Percentiles rank a stretch among this genome's conserved stretches.
phyloP scores from a whole-genome alignment of 2,329 filamentous ascomycete species.

The Paecilomyces niveus region DNA sequence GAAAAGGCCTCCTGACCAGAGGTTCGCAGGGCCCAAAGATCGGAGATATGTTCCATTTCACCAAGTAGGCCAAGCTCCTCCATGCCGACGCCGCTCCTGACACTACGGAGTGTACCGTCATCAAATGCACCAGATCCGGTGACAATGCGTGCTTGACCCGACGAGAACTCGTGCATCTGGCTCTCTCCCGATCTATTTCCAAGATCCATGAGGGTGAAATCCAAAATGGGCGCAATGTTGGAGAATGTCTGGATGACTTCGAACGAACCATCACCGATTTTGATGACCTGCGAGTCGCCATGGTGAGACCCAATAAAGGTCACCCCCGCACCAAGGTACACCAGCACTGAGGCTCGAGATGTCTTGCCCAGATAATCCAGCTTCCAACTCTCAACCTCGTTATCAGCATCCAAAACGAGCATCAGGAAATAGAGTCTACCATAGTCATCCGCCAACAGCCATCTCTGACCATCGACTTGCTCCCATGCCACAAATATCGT shows the following conservation, averaged over 20 bases:
- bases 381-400: conserved; percentile 65
- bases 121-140: conserved; percentile 86
- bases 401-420: conserved; percentile 57
- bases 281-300: conserved; percentile 80
- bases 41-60: conserved; percentile 66
- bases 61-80: conserved; percentile 79
- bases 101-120: conserved; percentile 80
- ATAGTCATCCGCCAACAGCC: conserved; percentile 88
- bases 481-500: conserved; percentile 92
- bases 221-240: conserved; percentile 86
- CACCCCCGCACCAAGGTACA: conserved; percentile 61
- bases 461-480: conserved; percentile 70
- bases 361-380: conserved; percentile 61
- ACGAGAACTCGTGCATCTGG: conserved; percentile 84
- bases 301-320: conserved; percentile 89
- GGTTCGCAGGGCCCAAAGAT: conserved; percentile 62
- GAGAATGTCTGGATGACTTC: conserved; percentile 65
- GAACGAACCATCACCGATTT: conserved; percentile 54
- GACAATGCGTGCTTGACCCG: conserved; percentile 87
- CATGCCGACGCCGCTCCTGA: conserved; percentile 87
- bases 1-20: conserved; percentile 33
- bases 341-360: conserved; percentile 68
- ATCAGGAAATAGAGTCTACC: conserved; percentile 79
- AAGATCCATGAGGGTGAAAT: conserved; percentile 95
- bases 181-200: conserved; percentile 73